Evolutionary conservation across 768 basidiomycete genomes (phyloP).

Genomic region (Auriscalpium orientale): DNA sequence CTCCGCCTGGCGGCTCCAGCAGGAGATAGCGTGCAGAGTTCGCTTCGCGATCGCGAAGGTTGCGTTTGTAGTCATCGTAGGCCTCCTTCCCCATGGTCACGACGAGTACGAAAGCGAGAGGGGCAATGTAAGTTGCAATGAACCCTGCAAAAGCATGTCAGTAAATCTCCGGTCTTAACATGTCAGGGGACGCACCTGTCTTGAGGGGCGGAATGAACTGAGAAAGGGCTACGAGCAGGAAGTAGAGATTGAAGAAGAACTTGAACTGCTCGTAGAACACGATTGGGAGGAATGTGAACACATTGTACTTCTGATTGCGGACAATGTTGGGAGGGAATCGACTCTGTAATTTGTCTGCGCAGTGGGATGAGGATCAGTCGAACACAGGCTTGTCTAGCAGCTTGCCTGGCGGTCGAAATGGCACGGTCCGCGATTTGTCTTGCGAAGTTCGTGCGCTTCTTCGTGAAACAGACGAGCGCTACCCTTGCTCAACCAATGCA

Average conservation of each 20-base stretch:
- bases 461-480: constrained; percentile 21
- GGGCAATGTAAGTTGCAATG: constrained; percentile 92
- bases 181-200: constrained; percentile 57
- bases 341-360: constrained; percentile 60
- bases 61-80: constrained; percentile 94
- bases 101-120: constrained; percentile 87
- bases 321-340: constrained; percentile 84
- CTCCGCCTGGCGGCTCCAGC: constrained; percentile 41
- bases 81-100: constrained; percentile 99
- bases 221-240: constrained; percentile 90
- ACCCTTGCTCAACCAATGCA: neutral
- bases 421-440: constrained; percentile 71
- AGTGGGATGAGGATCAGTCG: constrained; percentile 1
- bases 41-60: constrained; percentile 87
- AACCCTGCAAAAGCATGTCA: constrained; percentile 51
- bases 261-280: constrained; percentile 99
- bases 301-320: constrained; percentile 97
- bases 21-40: constrained; percentile 90
- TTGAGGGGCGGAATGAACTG: constrained; percentile 95
- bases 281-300: constrained; percentile 92
- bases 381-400: neutral
- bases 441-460: constrained; percentile 25
- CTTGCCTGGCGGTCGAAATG: constrained; percentile 67
- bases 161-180: neutral
- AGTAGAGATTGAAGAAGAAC: constrained; percentile 99